These are phyloP conservation scores for Phytophthora vignae DNA, from an alignment of 352 stramenopile genomes.

Conservation along the genomic window DNA sequence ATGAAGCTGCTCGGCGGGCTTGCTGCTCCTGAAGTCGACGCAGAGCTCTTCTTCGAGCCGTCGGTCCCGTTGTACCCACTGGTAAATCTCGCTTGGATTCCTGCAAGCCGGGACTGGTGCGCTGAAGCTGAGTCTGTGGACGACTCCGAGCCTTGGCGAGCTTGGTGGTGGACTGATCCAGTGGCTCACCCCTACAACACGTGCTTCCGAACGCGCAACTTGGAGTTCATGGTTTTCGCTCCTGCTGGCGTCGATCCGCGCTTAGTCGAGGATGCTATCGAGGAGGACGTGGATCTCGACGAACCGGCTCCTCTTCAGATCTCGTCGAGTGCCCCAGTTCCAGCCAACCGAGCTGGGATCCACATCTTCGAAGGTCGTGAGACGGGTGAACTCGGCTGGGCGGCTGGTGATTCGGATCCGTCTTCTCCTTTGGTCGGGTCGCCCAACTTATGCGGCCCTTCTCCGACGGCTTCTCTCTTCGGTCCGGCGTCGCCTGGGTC, in stretches of 20 bases:
- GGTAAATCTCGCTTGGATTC: no score
- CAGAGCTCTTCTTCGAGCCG: background rate
- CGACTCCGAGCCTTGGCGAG: background rate
- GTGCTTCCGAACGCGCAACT: no score
- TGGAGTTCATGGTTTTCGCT: no score
- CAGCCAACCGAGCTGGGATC: background rate
- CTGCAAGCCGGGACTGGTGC: background rate
- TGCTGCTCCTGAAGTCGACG: background rate
- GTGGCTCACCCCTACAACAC: background rate
- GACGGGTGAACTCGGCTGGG: background rate
- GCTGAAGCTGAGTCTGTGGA: background rate
- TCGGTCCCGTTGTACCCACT: background rate
- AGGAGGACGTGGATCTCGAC: background rate
- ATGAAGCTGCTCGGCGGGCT: background rate
- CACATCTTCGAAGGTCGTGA: background rate
- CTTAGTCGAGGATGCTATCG: background rate
- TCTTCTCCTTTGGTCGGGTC: no score
- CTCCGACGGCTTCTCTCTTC: no score
- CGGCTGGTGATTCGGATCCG: no score
- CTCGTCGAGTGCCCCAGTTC: background rate
- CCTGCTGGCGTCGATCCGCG: background rate
- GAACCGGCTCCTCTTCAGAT: background rate
- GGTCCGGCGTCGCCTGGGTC: background rate
- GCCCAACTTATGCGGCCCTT: no score
- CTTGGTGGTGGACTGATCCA: background rate